These are phyloP conservation scores for Seiridium cupressi DNA, from an alignment of 2,329 filamentous ascomycete species.

Conservation along the genomic window DNA sequence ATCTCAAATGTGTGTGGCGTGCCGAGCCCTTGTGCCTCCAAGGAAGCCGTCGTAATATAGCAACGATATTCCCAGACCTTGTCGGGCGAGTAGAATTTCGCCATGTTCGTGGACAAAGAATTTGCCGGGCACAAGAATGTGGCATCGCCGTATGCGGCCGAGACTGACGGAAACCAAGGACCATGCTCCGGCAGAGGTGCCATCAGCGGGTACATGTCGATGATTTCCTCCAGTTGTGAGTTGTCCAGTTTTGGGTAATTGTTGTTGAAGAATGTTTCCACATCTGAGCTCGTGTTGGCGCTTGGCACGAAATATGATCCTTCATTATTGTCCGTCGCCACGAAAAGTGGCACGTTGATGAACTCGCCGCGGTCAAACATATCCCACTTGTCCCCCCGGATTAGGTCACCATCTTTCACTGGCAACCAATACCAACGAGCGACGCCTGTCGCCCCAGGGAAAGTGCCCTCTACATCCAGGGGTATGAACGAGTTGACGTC, in stretches of 20 bases:
- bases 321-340: constrained; percentile 57
- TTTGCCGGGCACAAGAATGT: constrained; percentile 44
- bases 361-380: constrained; percentile 43
- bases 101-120: constrained; percentile 53
- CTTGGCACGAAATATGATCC: constrained; percentile 55
- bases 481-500: constrained; percentile 34
- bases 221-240: constrained; percentile 47
- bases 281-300: constrained; percentile 38
- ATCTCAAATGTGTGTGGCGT: constrained; percentile 65
- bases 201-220: constrained; percentile 35
- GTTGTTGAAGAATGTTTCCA: constrained; percentile 43
- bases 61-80: constrained; percentile 65
- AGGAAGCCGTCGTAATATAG: constrained; percentile 56
- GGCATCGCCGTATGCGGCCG: constrained; percentile 45
- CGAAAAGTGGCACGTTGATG: constrained; percentile 48
- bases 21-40: constrained; percentile 51
- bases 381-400: constrained; percentile 43
- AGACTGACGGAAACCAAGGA: constrained; percentile 35
- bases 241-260: constrained; percentile 40
- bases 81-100: constrained; percentile 23
- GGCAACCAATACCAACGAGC: constrained; percentile 45
- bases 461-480: constrained; percentile 35
- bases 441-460: constrained; percentile 20
- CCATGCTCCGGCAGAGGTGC: constrained; percentile 33
- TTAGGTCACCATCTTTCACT: constrained; percentile 41